Base-by-base conservation (phyloP, 2,329 filamentous ascomycete genomes). In the Phyllosticta citrichinensis region DNA sequence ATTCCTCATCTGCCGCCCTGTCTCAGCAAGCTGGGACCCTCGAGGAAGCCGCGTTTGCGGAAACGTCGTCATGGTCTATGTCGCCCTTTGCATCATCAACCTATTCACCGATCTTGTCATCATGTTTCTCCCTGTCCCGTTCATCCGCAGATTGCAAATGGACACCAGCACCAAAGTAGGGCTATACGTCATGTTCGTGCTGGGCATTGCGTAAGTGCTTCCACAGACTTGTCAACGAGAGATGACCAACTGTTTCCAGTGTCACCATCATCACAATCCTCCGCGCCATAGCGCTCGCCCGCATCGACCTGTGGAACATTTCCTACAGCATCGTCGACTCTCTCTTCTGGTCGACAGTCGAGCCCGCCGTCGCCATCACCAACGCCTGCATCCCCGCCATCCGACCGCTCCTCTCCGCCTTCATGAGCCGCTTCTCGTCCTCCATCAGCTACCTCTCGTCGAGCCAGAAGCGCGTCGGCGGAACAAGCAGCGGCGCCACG, bases 361-460 rank as follows among this genome's bases (percentile, higher is more conserved):
- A 78, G 64, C 75, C 74, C 19, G 72, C 66, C 55, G 66, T 78
- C 27, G 75, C 70, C 40, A 69, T 78, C 11, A 71, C 70, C 8
- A 64, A 75, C 12, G 71, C 73, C n/a, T 78, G 74, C 59, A 67
- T 77, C 20, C 75, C 76, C 0, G 68, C 76, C 17, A 67, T 77
- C 33, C 72, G 75, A 0, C 75, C 76, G 5, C 67, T 79, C 8
- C 66, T 78, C 3, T 47, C 14, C 40, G 5, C n/a, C 40, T 12
- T 47, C 17, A 57, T 22, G 5, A 54, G 33, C 25, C 30, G 60
- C 35, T 52, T 55, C 14, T 57, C 62, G 6, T 47, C 40, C 19
- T n/a, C 40, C 5, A 47, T 47, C 17, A 47, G n/a, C 14, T n/a
- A n/a, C n/a, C 40, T 47, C 40, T 47, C 40, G 3, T 47, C 17